Percentiles rank a stretch among this genome's conserved stretches.
These are phyloP conservation scores for Chamaecrista fasciculata DNA, from an alignment of 306 rosid genomes.

Conservation along the genomic window DNA sequence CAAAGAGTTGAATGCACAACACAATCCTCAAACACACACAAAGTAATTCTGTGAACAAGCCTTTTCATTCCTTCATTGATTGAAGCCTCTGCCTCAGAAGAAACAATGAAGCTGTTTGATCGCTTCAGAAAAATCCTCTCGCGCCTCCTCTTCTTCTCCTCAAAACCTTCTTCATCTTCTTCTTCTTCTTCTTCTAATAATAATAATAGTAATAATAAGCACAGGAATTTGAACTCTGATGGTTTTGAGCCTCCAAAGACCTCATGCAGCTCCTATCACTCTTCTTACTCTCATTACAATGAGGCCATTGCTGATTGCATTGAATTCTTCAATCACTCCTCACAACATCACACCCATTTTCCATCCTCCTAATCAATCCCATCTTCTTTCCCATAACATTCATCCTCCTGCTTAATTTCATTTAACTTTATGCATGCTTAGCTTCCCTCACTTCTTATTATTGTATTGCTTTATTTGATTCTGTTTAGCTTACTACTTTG, in stretches of 20 bases:
- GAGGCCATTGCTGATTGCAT: conserved; percentile 81
- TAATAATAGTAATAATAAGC: no score
- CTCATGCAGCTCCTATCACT: conserved; percentile 69
- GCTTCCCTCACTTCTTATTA: no score
- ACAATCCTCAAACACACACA: conserved; percentile 20
- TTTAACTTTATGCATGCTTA: no score
- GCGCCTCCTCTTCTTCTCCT: conserved; percentile 41
- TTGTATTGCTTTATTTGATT: no score
- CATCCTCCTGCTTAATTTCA: neutral
- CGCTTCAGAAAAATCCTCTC: conserved; percentile 62
- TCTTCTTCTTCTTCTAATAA: no score
- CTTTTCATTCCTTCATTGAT: no score
- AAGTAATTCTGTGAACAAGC: no score
- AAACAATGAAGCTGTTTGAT: conserved; percentile 63
- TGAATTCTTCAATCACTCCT: conserved; percentile 77
- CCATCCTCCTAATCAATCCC: conserved; percentile 41
- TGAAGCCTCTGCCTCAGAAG: no score
- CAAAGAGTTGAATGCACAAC: conserved; percentile 37
- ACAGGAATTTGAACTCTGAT: conserved; percentile 33
- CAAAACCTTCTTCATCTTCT: conserved; percentile 39
- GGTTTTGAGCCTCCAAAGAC: conserved; percentile 73
- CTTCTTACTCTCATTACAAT: conserved; percentile 71
- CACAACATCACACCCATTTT: conserved; percentile 41
- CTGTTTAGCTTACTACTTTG: no score
- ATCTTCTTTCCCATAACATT: conserved; percentile 20